phyloP scores from a whole-genome alignment of 169 alveolate genomes.

The Plasmodium adleri region DNA sequence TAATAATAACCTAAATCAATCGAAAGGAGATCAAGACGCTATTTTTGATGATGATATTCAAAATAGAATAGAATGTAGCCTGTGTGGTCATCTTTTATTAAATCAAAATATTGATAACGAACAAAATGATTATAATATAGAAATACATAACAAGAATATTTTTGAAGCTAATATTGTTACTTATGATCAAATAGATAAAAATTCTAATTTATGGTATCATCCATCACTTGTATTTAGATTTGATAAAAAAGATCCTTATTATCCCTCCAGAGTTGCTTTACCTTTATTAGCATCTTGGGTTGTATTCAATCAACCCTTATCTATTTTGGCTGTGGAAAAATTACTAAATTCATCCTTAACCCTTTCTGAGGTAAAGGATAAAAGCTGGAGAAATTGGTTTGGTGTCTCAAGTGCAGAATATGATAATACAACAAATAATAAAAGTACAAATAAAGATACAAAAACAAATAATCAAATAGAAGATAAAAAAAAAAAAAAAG shows the following conservation, averaged over 20 bases:
- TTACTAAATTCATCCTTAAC: slow-evolving; percentile 79
- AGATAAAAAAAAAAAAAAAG: slow-evolving; percentile 33
- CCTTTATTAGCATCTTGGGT: slow-evolving; percentile 92
- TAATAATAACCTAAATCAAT: not conserved
- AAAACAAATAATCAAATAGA: slow-evolving; percentile 1
- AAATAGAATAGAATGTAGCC: slow-evolving; percentile 77
- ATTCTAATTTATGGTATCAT: slow-evolving; percentile 92
- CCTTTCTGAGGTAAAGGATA: slow-evolving; percentile 46
- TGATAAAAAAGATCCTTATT: slow-evolving; percentile 91
- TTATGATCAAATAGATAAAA: slow-evolving; percentile 87
- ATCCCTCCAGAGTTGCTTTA: slow-evolving; percentile 91
- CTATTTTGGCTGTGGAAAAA: slow-evolving; percentile 86
- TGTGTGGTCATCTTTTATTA: slow-evolving; percentile 88
- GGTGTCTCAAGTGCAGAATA: slow-evolving; percentile 70
- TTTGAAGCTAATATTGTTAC: slow-evolving; percentile 85
- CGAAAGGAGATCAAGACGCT: slow-evolving; percentile 38
- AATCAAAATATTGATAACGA: slow-evolving; percentile 78
- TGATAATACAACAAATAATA: slow-evolving; percentile 18
- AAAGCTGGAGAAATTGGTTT: slow-evolving; percentile 77
- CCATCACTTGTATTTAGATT: slow-evolving; percentile 92
- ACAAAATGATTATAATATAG: slow-evolving; percentile 53
- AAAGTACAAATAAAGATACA: slow-evolving; percentile 9
- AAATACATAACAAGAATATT: slow-evolving; percentile 77
- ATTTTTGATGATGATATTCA: slow-evolving; percentile 57
- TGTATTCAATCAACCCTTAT: slow-evolving; percentile 90